Evolutionary conservation across 148 eudicot species (phyloP).

Genomic region (Chenopodium suecicum): DNA sequence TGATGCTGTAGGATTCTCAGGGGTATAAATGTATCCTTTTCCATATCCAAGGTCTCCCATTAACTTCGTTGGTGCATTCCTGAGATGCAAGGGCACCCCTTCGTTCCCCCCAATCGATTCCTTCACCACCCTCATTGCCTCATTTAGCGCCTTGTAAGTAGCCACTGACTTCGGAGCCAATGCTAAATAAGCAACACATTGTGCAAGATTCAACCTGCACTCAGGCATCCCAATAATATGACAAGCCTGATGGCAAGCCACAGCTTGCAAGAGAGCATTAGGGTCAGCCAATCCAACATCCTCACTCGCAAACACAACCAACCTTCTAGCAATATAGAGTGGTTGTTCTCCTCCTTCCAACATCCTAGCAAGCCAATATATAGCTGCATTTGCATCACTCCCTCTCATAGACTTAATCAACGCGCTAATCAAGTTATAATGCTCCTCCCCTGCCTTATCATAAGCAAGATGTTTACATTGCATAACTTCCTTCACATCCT

Average conservation of each 20-base stretch:
- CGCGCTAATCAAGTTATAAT: constrained; percentile 78
- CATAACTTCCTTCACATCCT: constrained; percentile 68
- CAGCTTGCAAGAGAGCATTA: constrained; percentile 64
- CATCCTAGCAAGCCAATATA: constrained; percentile 94
- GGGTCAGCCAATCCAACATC: constrained; percentile 89
- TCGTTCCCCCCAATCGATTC: constrained; percentile 87
- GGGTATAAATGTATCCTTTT: constrained; percentile 76
- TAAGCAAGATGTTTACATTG: constrained; percentile 85
- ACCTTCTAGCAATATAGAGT: constrained; percentile 73
- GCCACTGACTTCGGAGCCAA: constrained; percentile 78
- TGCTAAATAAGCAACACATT: constrained; percentile 79
- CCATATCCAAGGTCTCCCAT: constrained; percentile 87
- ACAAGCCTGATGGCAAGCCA: constrained; percentile 82
- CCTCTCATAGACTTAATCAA: constrained; percentile 93
- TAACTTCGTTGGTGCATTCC: constrained; percentile 85
- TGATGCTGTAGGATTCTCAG: constrained; percentile 52
- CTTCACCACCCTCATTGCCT: constrained; percentile 58
- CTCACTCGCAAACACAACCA: constrained; percentile 76
- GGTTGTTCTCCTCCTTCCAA: constrained; percentile 90
- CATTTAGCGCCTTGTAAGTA: constrained; percentile 52
- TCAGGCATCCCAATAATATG: constrained; percentile 91
- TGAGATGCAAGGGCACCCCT: constrained; percentile 80
- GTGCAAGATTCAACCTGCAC: constrained; percentile 69
- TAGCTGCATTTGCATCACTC: constrained; percentile 71
- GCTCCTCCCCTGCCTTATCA: constrained; percentile 83